Evolutionary conservation across 2,329 filamentous ascomycete genomes (phyloP).

Genomic region (Fusarium chaquense): DNA sequence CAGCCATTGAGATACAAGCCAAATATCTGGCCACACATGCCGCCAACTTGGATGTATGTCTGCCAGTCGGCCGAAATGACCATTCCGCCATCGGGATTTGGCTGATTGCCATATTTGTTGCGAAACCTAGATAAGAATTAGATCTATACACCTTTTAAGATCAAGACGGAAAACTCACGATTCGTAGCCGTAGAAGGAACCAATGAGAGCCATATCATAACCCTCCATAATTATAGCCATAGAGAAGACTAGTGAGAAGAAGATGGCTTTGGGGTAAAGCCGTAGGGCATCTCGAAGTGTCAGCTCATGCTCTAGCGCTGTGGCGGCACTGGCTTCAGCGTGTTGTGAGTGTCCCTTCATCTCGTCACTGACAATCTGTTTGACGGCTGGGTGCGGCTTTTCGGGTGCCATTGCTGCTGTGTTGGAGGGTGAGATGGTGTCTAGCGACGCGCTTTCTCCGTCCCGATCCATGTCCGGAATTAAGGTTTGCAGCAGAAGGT

Average conservation of each 20-base stretch:
- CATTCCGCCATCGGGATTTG: conserved; percentile 31
- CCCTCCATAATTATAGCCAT: conserved; percentile 58
- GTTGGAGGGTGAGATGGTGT: conserved; percentile 19
- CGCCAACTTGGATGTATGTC: conserved; percentile 54
- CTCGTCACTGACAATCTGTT: neutral
- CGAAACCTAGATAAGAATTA: conserved; percentile 52
- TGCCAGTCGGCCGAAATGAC: conserved; percentile 45
- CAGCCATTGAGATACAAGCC: conserved; percentile 72
- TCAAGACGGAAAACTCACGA: conserved; percentile 20
- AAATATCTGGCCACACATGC: conserved; percentile 70
- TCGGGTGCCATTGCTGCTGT: conserved; percentile 10
- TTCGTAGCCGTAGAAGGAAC: conserved; percentile 57
- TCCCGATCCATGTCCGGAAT: conserved; percentile 16
- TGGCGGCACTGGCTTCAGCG: conserved; percentile 52
- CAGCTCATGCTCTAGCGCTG: conserved; percentile 55
- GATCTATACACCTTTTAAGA: neutral
- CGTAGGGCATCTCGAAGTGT: conserved; percentile 53
- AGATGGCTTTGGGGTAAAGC: conserved; percentile 58
- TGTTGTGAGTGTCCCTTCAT: conserved; percentile 2
- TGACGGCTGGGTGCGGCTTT: neutral
- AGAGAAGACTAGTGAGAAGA: conserved; percentile 58
- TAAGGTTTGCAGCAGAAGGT: conserved; percentile 3
- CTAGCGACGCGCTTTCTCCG: conserved; percentile 8
- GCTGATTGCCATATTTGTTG: conserved; percentile 60
- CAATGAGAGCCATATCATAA: conserved; percentile 57